Conservation (phyloP, 2,329 filamentous ascomycete species). For the Teratosphaeria pseudoeucalypti region DNA sequence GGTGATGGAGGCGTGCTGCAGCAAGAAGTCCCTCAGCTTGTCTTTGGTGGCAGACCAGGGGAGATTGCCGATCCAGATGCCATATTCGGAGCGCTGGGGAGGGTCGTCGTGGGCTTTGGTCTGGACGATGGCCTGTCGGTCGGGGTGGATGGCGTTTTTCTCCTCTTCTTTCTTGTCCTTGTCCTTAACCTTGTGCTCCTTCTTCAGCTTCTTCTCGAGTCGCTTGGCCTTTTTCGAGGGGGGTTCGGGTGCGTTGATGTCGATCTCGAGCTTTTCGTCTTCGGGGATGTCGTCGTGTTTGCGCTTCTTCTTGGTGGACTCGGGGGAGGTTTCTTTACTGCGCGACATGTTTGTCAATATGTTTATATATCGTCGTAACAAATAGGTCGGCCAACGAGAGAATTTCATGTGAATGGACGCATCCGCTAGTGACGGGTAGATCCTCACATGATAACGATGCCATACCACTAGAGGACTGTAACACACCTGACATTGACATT, state of each 20-base stretch:
- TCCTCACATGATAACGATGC: neutral
- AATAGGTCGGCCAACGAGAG: neutral
- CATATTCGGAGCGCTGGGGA: conserved; percentile 57
- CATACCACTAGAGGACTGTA: too few relatives aligned
- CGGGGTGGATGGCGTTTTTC: conserved; percentile 13
- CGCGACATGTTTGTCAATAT: neutral
- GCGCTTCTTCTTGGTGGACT: conserved; percentile 44
- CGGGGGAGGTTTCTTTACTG: neutral
- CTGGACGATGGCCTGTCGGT: conserved; percentile 4
- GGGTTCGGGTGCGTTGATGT: conserved; percentile 80
- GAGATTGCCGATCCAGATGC: conserved; percentile 93
- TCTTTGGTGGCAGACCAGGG: conserved; percentile 68
- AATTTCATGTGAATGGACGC: neutral
- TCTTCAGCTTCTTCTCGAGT: conserved; percentile 64
- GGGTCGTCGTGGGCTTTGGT: conserved; percentile 22
- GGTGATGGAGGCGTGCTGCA: conserved; percentile 48
- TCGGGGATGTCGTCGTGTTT: conserved; percentile 46
- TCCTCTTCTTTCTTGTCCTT: conserved; percentile 16
- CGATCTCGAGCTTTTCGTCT: conserved; percentile 65
- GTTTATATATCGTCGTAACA: neutral
- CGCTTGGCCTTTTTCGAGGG: conserved; percentile 90
- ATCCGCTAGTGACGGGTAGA: neutral
- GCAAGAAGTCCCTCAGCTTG: conserved; percentile 71
- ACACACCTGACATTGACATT: too few relatives aligned
- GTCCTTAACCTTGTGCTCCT: neutral